These are phyloP conservation scores for Drechslera avenae DNA, from an alignment of 2,329 filamentous ascomycete genomes.

Conservation along the genomic window DNA sequence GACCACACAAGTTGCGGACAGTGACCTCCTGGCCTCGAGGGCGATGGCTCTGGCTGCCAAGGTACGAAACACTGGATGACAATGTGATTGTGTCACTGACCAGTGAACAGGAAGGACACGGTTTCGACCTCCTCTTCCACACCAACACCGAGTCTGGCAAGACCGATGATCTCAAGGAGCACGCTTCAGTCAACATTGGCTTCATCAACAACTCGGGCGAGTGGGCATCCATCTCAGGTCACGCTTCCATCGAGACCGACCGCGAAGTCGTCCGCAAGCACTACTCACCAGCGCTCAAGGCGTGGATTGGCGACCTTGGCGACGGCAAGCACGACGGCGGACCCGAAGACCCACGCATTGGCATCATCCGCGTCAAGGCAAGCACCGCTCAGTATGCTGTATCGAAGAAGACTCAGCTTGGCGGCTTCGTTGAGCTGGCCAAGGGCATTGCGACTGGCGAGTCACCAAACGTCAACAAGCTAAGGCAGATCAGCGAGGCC, in stretches of 20 bases:
- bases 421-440: constrained; percentile 71
- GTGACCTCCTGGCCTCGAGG: constrained; percentile 73
- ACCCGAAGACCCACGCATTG: constrained; percentile 80
- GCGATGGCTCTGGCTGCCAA: constrained; percentile 85
- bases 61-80: constrained; percentile 53
- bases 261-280: constrained; percentile 68
- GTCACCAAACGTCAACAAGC: constrained; percentile 72
- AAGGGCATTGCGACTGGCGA: constrained; percentile 77
- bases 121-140: constrained; percentile 85
- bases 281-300: constrained; percentile 75
- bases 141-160: constrained; percentile 91
- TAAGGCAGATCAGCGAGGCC: constrained; percentile 71
- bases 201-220: constrained; percentile 78
- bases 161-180: constrained; percentile 75
- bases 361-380: constrained; percentile 76
- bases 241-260: constrained; percentile 71
- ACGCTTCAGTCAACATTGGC: constrained; percentile 78
- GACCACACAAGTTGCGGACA: constrained; percentile 73
- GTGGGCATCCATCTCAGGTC: constrained; percentile 86
- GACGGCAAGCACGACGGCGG: constrained; percentile 84
- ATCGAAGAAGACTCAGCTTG: constrained; percentile 65
- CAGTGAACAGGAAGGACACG: constrained; percentile 68
- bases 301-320: constrained; percentile 80
- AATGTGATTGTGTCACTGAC: constrained; percentile 2
- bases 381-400: constrained; percentile 75